Evolutionary conservation across 345 rosid genomes (phyloP), one percentile per base, ranked within the genome.

Genomic region (Syzygium grande): DNA sequence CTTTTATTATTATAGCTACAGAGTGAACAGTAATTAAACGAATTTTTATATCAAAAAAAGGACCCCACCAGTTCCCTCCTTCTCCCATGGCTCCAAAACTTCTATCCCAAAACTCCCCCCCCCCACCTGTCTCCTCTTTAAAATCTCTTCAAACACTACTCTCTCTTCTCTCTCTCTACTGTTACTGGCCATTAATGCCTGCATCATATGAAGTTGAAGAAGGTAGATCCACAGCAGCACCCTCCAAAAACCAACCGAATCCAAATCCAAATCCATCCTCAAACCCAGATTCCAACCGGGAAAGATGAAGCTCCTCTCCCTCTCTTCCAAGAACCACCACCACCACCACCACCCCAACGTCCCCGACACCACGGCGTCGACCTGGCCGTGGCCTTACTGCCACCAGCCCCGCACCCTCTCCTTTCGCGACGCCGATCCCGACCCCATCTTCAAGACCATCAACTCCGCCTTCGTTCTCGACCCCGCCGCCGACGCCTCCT

Each of bases 321-420:
- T 95, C 89, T 34, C 63, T 65, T 90, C 84, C 90, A 90, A 89
- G 86, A 91, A 84, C 89, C 85, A 49, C 84, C n/a, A 22, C 85
- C 89, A 84, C 89, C 85, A 49, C 84, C n/a, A 22, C 85, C 89
- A 8, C 53, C 11, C 29, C 87, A 3, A 30, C 23, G 52, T 23
- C 58, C 16, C 49, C 73, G 65, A 41, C 84, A 46, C 68, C 43
- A 84, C 86, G 4, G 84, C 86, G 4, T 89, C 95, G 13, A 89
- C 94, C 22, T 97, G 99, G 97, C 93, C 96, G 80, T 97, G 99
- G 99, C 96, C 95, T 46, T 92, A 94, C 86, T 97, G 95, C 89
- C 90, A 95, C 85, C 96, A 95, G 63, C 98, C 99, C 19, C 93
- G 93, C 91, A 96, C 99, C 85, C 92, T 91, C 52, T 97, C 99